Evolutionary conservation across 2,329 filamentous ascomycete genomes (phyloP).

Genomic region (Trichoderma endophyticum): DNA sequence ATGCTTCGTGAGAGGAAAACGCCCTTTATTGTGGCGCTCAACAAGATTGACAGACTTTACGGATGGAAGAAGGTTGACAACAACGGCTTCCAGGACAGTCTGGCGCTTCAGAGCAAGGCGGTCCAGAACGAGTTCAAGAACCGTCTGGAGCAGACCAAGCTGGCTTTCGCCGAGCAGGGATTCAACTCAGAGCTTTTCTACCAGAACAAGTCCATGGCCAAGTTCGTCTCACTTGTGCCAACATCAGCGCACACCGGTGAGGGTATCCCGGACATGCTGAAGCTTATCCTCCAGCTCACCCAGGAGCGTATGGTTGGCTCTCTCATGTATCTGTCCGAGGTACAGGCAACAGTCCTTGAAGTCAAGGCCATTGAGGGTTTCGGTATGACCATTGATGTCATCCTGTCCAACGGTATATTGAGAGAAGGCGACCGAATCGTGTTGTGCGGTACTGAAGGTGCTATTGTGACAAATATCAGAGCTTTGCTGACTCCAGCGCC

Average conservation of each 20-base stretch:
- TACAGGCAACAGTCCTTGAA: slow-evolving; percentile 95
- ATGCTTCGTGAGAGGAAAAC: slow-evolving; percentile 90
- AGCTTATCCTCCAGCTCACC: slow-evolving; percentile 85
- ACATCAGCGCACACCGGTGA: slow-evolving; percentile 98
- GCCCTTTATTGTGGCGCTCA: slow-evolving; percentile 96
- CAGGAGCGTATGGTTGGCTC: slow-evolving; percentile 97
- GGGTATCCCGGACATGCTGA: slow-evolving; percentile 98
- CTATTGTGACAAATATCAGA: slow-evolving; percentile 92
- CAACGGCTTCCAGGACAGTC: slow-evolving; percentile 93
- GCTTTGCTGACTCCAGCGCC: slow-evolving; percentile 90
- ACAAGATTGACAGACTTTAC: slow-evolving; percentile 99
- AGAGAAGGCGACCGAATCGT: slow-evolving; percentile 93
- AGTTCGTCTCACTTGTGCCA: slow-evolving; percentile 90
- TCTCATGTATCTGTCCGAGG: slow-evolving; percentile 97
- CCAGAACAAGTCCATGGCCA: slow-evolving; percentile 96
- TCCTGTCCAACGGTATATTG: slow-evolving; percentile 92
- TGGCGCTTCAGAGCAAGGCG: slow-evolving; percentile 84
- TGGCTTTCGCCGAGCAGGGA: slow-evolving; percentile 91
- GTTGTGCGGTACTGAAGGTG: slow-evolving; percentile 92
- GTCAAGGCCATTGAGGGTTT: slow-evolving; percentile 99
- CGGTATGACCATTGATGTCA: slow-evolving; percentile 96
- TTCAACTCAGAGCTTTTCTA: slow-evolving; percentile 98
- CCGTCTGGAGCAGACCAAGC: slow-evolving; percentile 83
- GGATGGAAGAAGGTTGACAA: slow-evolving; percentile 99
- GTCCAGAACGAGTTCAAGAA: slow-evolving; percentile 94